A percentile compares a stretch with the other conserved stretches of the same genome.
Evolutionary conservation across 2,329 filamentous ascomycete species (phyloP).

Genomic region (Ophiosphaerella herpotricha): DNA sequence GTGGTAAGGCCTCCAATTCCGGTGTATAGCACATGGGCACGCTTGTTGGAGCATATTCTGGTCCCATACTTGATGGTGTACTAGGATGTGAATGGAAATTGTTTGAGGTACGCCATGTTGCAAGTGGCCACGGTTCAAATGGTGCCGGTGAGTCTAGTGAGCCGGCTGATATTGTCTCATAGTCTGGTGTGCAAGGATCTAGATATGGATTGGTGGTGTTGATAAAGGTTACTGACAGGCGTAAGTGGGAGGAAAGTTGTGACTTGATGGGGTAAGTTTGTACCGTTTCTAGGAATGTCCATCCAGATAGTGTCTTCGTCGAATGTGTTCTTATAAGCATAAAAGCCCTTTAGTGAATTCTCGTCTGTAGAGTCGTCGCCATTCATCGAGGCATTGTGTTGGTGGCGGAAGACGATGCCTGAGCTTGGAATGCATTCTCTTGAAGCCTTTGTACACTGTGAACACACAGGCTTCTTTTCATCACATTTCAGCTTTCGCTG

Average conservation of each 20-base stretch:
- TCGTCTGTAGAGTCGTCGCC: slow-evolving; percentile 51
- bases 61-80: slow-evolving; percentile 51
- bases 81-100: slow-evolving; percentile 33
- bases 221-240: slow-evolving; percentile 60
- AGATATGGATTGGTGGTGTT: slow-evolving; percentile 66
- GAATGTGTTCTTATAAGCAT: slow-evolving; percentile 70
- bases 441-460: slow-evolving; percentile 64
- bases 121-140: slow-evolving; percentile 31
- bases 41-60: slow-evolving; percentile 59
- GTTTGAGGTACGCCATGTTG: slow-evolving; percentile 35
- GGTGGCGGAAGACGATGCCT: slow-evolving; percentile 69
- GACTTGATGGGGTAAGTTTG: slow-evolving; percentile 5
- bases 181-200: slow-evolving; percentile 49
- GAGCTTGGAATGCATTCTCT: slow-evolving; percentile 65
- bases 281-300: slow-evolving; percentile 63
- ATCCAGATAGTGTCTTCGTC: slow-evolving; percentile 65
- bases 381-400: slow-evolving; percentile 73
- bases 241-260: neutral
- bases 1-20: slow-evolving; percentile 33
- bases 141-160: slow-evolving; percentile 40
- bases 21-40: slow-evolving; percentile 34
- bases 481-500: slow-evolving; percentile 68
- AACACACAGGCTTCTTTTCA: slow-evolving; percentile 64
- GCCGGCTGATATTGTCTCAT: slow-evolving; percentile 36
- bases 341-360: slow-evolving; percentile 63